A percentile compares a stretch with the other conserved stretches of the same genome.
These are phyloP conservation scores for Agastache rugosa DNA, from an alignment of 257 asterid species.

Conservation along the genomic window DNA sequence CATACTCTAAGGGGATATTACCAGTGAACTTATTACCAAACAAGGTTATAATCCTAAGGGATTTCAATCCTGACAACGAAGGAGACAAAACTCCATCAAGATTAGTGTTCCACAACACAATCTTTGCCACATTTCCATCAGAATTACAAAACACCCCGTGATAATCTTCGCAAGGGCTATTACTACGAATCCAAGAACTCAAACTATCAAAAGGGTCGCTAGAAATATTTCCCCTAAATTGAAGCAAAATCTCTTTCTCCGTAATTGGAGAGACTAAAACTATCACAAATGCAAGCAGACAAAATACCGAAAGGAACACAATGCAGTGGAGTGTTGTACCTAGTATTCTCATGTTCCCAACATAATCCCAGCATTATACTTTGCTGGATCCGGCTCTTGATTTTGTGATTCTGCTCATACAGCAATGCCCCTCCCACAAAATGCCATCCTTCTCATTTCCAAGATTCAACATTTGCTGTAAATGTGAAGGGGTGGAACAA, in stretches of 20 bases:
- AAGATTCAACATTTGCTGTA: conserved; percentile 25
- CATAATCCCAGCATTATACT: conserved; percentile 65
- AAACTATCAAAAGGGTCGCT: conserved; percentile 83
- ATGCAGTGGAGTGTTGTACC: conserved; percentile 60
- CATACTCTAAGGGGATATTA: conserved; percentile 72
- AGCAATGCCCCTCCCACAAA: conserved; percentile 1
- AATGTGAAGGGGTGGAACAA: conserved; percentile 43
- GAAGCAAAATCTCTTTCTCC: conserved; percentile 91
- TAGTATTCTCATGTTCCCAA: conserved; percentile 72
- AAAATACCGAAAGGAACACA: conserved; percentile 49
- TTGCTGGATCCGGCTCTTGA: conserved; percentile 63
- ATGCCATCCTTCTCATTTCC: not conserved
- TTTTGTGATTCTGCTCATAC: conserved; percentile 44
- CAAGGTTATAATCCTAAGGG: conserved; percentile 70
- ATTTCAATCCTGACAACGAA: conserved; percentile 71
- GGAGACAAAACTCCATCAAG: conserved; percentile 80
- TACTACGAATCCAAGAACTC: conserved; percentile 66
- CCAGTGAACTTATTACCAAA: conserved; percentile 81
- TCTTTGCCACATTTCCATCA: conserved; percentile 79
- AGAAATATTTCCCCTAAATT: conserved; percentile 82
- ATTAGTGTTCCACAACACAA: conserved; percentile 84
- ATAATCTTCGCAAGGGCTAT: conserved; percentile 65
- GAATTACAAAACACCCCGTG: conserved; percentile 73
- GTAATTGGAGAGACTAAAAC: conserved; percentile 56
- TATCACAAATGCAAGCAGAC: conserved; percentile 45